These are phyloP conservation scores for Phoma sp. DNA, from an alignment of 2,329 filamentous ascomycete species.

Conservation along the genomic window DNA sequence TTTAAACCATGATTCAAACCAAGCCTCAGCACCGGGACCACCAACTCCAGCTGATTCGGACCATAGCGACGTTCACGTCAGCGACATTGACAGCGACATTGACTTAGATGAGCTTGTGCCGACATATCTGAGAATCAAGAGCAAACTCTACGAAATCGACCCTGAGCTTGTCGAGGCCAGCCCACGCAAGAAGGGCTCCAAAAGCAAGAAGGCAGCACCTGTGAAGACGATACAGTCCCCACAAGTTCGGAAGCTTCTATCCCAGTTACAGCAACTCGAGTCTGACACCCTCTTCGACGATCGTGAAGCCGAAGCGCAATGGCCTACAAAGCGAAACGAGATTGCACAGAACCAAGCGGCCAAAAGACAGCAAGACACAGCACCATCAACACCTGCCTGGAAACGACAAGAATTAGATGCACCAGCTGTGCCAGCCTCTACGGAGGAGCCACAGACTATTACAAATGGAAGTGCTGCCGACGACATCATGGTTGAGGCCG, in stretches of 20 bases:
- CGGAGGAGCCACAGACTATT: not conserved
- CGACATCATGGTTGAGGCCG: constrained; percentile 55
- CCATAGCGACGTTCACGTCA: constrained; percentile 49
- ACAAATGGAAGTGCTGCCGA: constrained; percentile 5
- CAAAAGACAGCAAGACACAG: constrained; percentile 22
- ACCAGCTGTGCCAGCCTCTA: not conserved
- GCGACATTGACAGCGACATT: constrained; percentile 58
- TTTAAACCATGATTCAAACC: not conserved
- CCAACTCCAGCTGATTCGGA: constrained; percentile 19
- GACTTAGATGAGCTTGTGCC: constrained; percentile 65
- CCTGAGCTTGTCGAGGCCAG: constrained; percentile 63
- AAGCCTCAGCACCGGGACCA: constrained; percentile 3
- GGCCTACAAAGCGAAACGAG: constrained; percentile 53
- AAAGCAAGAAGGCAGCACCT: constrained; percentile 27
- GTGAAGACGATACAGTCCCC: constrained; percentile 41
- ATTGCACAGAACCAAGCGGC: constrained; percentile 50
- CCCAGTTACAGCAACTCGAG: constrained; percentile 78
- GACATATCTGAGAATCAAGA: constrained; percentile 77
- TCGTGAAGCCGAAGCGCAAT: constrained; percentile 54
- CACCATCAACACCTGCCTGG: not conserved
- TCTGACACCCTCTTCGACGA: constrained; percentile 62
- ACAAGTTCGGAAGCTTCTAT: constrained; percentile 69
- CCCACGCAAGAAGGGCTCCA: constrained; percentile 40
- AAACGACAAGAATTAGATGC: not conserved
- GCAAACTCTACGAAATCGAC: constrained; percentile 55